These are phyloP conservation scores for Lactifluus subvellereus DNA, from an alignment of 768 basidiomycete genomes.

Conservation along the genomic window DNA sequence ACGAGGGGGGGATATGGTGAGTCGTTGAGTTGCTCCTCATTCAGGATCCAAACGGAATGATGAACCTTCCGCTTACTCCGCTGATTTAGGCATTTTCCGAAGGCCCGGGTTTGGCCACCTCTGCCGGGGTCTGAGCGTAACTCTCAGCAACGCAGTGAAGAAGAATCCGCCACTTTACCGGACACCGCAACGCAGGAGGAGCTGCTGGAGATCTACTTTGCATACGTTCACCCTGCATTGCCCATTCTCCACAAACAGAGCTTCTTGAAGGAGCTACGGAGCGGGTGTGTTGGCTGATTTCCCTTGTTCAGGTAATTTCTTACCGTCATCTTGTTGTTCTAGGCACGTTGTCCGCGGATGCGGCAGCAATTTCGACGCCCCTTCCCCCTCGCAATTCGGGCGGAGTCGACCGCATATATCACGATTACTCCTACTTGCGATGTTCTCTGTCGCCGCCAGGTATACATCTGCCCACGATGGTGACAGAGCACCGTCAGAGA, in stretches of 20 bases:
- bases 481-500: conserved; percentile 38
- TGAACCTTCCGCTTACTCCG: conserved; percentile 23
- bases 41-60: conserved; percentile 1
- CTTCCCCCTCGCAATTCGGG: conserved; percentile 35
- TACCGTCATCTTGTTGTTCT: background rate
- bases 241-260: conserved; percentile 69
- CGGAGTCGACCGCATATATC: conserved; percentile 47
- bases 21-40: conserved; percentile 26
- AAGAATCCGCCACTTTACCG: conserved; percentile 45
- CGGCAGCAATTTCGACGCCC: conserved; percentile 26
- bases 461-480: conserved; percentile 39
- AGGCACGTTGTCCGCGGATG: conserved; percentile 27
- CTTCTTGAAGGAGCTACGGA: conserved; percentile 55
- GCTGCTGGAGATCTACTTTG: conserved; percentile 72
- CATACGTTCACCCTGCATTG: conserved; percentile 71
- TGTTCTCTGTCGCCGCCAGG: conserved; percentile 79
- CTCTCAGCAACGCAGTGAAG: conserved; percentile 34
- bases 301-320: background rate
- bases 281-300: conserved; percentile 30
- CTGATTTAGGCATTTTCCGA: conserved; percentile 67
- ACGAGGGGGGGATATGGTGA: conserved; percentile 72
- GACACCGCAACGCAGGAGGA: conserved; percentile 54
- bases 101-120: conserved; percentile 85
- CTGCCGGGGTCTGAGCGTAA: conserved; percentile 30
- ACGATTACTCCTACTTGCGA: conserved; percentile 67